Conservation (phyloP, 2,329 filamentous ascomycete species). For the Gaeumannomyces sp. region DNA sequence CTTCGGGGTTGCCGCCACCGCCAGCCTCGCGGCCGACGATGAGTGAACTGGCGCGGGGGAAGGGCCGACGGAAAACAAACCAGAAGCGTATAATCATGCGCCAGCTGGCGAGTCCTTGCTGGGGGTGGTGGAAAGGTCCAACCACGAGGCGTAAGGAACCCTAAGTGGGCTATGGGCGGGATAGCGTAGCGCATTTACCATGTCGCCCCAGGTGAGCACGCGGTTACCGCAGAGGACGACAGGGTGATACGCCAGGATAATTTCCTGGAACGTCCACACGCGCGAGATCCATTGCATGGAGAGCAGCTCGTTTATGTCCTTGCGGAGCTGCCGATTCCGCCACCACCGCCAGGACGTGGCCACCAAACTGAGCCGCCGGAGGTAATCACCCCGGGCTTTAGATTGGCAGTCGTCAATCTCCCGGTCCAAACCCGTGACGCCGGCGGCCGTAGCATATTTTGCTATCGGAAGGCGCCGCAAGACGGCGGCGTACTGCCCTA, state of each 20-base stretch:
- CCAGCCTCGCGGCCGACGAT: neutral
- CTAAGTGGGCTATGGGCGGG: too few species aligned
- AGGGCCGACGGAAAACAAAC: neutral
- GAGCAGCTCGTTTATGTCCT: neutral
- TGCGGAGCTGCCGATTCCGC: neutral
- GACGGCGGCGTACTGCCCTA: neutral
- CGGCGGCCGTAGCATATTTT: neutral
- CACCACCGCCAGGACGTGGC: neutral
- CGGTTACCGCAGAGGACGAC: neutral
- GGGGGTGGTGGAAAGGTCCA: neutral
- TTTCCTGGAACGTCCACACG: constrained; percentile 1
- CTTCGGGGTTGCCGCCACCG: neutral
- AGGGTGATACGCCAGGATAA: neutral
- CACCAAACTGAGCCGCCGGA: neutral
- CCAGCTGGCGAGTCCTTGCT: neutral
- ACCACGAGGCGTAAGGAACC: neutral
- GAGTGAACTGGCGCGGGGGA: neutral
- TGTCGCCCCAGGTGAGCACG: neutral
- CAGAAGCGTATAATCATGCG: neutral
- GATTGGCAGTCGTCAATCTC: neutral
- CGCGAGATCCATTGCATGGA: neutral
- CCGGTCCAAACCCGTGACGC: neutral
- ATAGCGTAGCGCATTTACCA: neutral
- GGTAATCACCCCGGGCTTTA: neutral
- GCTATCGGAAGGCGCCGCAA: neutral